Base-by-base conservation (phyloP, 2,329 filamentous ascomycete species). In the Beauveria sp. region DNA sequence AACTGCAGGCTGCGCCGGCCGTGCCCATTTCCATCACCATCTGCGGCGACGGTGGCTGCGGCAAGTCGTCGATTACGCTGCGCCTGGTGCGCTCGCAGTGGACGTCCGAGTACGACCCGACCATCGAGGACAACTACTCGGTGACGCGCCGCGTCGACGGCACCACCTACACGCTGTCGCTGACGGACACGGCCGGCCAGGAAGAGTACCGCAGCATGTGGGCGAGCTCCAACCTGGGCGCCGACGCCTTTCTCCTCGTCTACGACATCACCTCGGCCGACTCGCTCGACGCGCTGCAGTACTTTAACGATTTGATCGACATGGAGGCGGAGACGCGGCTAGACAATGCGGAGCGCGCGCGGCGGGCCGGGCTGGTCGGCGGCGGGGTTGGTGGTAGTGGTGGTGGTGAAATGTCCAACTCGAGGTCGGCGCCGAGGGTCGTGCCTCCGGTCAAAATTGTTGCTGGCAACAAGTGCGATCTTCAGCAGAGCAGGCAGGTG, bases 121-220 rank as follows among this genome's bases (percentile, higher is more conserved):
- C 88, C 41, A 90, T 90, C 73, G 88, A 91, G 75, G 90, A 94
- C 79, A 91, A 88, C 67, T 94, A 94, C 79, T 88, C 85, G 68
- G 87, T 94, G 64, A 92, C 90, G 55, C 88, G 90, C 66, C 84
- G 82, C 67, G 86, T 94, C 72, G 90, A 93, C 68, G 90, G 90
- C 69, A 81, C 93, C 58, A 86, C 84, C 55, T 93, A 92, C 80
- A 88, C 90, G 73, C 85, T 94, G 41, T 81, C 83, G 54, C 82
- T 94, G 55, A 93, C 89, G 63, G 90, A 94, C 77, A 93, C 90
- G 1, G 90, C 90, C 28, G 90, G 90, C n/a, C 90, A 94, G 73
- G 90, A 94, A 76, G 90, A 94, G 76, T 94, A 94, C 77, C 87
- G 90, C 66, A 87, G 89, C 67, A 90, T 94, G 79, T 94, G 90